Evolutionary conservation across 805 yeast species (phyloP), one percentile per base, ranked within the genome.

Genomic region (Teunomyces barrocoloradensis): DNA sequence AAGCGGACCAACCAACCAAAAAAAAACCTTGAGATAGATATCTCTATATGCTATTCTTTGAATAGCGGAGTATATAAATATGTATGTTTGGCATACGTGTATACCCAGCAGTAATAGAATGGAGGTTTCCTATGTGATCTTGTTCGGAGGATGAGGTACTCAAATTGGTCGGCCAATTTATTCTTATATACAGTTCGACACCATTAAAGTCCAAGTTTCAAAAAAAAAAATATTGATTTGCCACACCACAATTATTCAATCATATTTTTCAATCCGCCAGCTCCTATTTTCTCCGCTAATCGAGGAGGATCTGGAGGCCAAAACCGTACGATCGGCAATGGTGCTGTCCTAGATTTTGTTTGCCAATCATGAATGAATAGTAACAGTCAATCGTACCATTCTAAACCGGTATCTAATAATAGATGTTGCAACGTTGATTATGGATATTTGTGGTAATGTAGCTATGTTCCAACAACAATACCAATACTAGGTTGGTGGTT

Each of bases 281-380:
- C 29, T 37, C 40, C 40, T 37, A 37, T 37, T 37, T 21, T 23
- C 12, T n/a, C 29, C 40, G 25, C 40, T 37, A 37, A 37, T 37
- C 40, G 29, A 10, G 12, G 25, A 37, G 15, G 40, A 37, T 37
- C 40, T 37, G 20, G 5, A 10, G 13, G 25, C 6, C 38, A 9
- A 32, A 32, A 13, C 3, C 5, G 18, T 32, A 13, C 18, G 34
- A 13, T 32, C 9, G 18, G 18, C 7, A 13, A 5, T 7, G 34
- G 18, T 10, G 5, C 11, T 9, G 27, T 9, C 2, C 2, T 7
- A 10, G 7, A 25, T 25, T 25, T 25, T 7, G 27, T 25, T 25
- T 25, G 11, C 7, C 2, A 9, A 25, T 25, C 11, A 9, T 9
- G 11, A 9, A 3, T 3, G 11, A 25, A 9, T 25, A 9, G 27